phyloP scores from a whole-genome alignment of 768 basidiomycete species.

The Amanita muscaria region DNA sequence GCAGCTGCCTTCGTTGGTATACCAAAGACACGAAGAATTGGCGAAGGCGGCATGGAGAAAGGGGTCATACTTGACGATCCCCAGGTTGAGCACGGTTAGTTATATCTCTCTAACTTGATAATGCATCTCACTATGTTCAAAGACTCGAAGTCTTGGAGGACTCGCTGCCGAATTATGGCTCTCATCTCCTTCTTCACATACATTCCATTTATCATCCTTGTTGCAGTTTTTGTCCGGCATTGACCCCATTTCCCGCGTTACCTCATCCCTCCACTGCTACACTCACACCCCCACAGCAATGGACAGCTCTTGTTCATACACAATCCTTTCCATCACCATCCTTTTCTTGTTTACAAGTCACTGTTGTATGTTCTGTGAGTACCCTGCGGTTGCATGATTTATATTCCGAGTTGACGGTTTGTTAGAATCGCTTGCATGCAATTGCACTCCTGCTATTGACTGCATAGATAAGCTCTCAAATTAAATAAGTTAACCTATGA shows the following conservation, averaged over 20 bases:
- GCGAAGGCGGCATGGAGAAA: constrained; percentile 50
- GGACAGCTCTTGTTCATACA: constrained; percentile 1
- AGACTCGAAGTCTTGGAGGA: constrained; percentile 73
- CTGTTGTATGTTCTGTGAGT: constrained; percentile 6
- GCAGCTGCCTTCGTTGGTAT: constrained; percentile 40
- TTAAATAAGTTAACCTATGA: constrained; percentile 2
- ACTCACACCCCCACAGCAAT: background rate
- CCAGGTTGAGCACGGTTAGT: constrained; percentile 68
- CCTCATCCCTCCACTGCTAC: background rate
- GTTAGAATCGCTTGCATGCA: background rate
- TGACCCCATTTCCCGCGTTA: background rate
- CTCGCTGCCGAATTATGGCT: constrained; percentile 67
- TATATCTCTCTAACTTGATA: constrained; percentile 1
- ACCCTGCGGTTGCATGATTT: background rate
- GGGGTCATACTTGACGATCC: constrained; percentile 70
- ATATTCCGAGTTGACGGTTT: background rate
- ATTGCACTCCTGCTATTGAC: background rate
- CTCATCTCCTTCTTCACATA: constrained; percentile 63
- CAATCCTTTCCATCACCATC: constrained; percentile 7
- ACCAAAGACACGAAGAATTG: constrained; percentile 55
- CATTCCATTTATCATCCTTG: constrained; percentile 67
- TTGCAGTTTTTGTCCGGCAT: constrained; percentile 50
- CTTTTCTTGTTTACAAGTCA: constrained; percentile 5
- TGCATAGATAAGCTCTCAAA: background rate
- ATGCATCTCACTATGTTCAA: constrained; percentile 3